Evolutionary conservation across 2,329 filamentous ascomycete species (phyloP), one percentile per base, ranked within the genome.

Genomic region (Xylariaceae sp.): DNA sequence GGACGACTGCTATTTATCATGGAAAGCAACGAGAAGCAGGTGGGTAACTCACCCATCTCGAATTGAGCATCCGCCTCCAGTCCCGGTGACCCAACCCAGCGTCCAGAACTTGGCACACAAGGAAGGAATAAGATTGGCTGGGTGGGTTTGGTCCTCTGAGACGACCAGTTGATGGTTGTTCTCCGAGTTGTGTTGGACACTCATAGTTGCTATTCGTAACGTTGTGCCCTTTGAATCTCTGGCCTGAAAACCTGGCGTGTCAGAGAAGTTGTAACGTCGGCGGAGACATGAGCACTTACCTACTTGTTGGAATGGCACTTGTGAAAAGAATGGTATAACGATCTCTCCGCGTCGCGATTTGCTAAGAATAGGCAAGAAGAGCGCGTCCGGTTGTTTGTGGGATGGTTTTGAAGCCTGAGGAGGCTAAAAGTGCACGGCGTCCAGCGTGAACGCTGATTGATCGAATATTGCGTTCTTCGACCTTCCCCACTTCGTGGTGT

Each of bases 91-190:
- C 92, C 94, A 97, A 64, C 94, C 94, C 64, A 95, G 79, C 16
- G 81, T 89, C 82, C 96, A 99, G 75, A 99, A 99, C 70, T 92
- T 94, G 67, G 88, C 87, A 76, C 94, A 99, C 46, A 99, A 81
- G 45, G 88, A 86, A 59, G 92, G 94, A 62, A 96, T 96, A 65
- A 95, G 80, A 74, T 99, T 99, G 62, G 94, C 92, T 19, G 94
- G 94, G 73, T 99, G 94, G 56, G 90, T 77, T 5, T 88, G 86
- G 69, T 96, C 84, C 29, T 74, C 68, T 10, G 84, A 87, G 37
- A 72, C 72, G 69, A 87, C 74, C 58, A 86, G 78, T 60, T 79
- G 72, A 68, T 85, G 77, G 62, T 78, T 75, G 63, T 70, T 69
- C 44, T 66, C 59, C 12, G 40, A 42, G n/a, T 54, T 36, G 26